Conservation (phyloP, 1,284 basidiomycete genomes). For the Pisolithus thermaeus region DNA sequence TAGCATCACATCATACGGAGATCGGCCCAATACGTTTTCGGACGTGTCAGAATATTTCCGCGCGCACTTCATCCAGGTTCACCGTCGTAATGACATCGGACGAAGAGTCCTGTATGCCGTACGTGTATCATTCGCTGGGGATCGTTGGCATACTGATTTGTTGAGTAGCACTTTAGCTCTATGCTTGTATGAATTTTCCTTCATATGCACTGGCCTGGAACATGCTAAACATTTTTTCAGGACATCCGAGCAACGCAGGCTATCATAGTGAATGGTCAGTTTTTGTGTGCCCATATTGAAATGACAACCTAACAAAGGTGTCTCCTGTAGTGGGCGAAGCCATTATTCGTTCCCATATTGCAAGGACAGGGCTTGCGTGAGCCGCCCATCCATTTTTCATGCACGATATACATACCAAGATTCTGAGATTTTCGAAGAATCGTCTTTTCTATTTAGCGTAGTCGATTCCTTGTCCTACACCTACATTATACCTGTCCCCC, state of each 20-base stretch:
- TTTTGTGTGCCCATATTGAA: not conserved
- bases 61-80: slow-evolving; percentile 70
- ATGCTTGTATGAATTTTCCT: slow-evolving; percentile 54
- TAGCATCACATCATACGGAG: slow-evolving; percentile 76
- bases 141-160: slow-evolving; percentile 11
- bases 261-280: slow-evolving; percentile 65
- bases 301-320: slow-evolving; percentile 4
- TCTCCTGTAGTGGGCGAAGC: slow-evolving; percentile 50
- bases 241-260: slow-evolving; percentile 70
- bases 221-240: slow-evolving; percentile 29
- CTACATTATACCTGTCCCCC: too few relatives aligned
- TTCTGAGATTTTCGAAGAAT: slow-evolving; percentile 6
- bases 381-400: not conserved
- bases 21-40: slow-evolving; percentile 65
- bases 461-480: too few relatives aligned
- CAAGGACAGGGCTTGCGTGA: slow-evolving; percentile 47
- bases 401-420: slow-evolving; percentile 9
- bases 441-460: too few relatives aligned
- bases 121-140: slow-evolving; percentile 27
- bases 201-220: slow-evolving; percentile 3
- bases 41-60: slow-evolving; percentile 74
- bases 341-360: slow-evolving; percentile 57
- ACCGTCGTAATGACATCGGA: slow-evolving; percentile 57
- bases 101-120: slow-evolving; percentile 59
- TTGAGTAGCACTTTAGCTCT: slow-evolving; percentile 62